Conservation (phyloP, 352 stramenopile genomes). For the Halophytophthora polymorphica region DNA sequence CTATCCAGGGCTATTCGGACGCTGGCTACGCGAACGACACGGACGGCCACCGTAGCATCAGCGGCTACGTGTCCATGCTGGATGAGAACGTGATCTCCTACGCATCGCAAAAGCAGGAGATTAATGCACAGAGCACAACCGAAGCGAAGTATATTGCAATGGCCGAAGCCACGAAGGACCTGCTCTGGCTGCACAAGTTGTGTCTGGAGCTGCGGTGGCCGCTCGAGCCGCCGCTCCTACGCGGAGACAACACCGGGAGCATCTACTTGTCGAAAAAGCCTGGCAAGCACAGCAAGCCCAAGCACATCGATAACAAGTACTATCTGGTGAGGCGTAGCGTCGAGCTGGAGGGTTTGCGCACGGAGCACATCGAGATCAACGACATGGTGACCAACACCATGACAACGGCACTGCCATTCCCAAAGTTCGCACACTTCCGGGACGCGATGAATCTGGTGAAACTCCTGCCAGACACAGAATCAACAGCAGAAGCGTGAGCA, state of each 20-base stretch:
- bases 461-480: too few relatives aligned
- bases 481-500: too few relatives aligned
- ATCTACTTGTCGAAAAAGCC: conserved; percentile 18
- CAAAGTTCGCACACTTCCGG: too few relatives aligned
- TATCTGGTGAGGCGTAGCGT: conserved; percentile 5
- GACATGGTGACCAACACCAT: conserved; percentile 2
- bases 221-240: conserved; percentile 3
- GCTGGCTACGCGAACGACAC: conserved; percentile 25
- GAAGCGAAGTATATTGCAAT: conserved; percentile 29
- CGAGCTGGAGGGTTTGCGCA: not conserved
- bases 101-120: conserved; percentile 20
- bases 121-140: conserved; percentile 23
- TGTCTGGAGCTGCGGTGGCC: conserved; percentile 13
- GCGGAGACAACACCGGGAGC: conserved; percentile 16
- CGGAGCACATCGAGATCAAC: not conserved
- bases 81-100: conserved; percentile 21
- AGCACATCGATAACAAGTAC: conserved; percentile 28
- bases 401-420: not conserved
- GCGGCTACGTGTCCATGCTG: conserved; percentile 20
- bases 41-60: conserved; percentile 16
- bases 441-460: too few relatives aligned
- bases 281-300: conserved; percentile 20
- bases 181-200: conserved; percentile 14
- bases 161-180: conserved; percentile 13
- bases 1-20: conserved; percentile 13